Percentiles rank a stretch among this genome's conserved stretches.
phyloP scores from a whole-genome alignment of 2,329 filamentous ascomycete species.

The Stachybotrys echinatus region DNA sequence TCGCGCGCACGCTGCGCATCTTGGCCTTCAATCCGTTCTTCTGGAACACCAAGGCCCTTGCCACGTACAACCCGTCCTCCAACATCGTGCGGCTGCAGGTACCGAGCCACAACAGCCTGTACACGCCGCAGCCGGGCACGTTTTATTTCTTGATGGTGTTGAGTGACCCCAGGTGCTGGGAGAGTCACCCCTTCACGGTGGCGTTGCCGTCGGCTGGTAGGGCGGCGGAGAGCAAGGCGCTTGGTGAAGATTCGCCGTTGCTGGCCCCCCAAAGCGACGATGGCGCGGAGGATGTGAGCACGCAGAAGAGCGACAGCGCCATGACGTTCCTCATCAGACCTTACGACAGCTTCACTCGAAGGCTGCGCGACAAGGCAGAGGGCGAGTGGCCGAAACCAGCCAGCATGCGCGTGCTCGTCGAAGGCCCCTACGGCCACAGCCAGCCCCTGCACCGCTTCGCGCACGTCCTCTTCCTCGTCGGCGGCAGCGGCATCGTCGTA shows the following conservation, averaged over 20 bases:
- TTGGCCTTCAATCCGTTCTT: slow-evolving; percentile 31
- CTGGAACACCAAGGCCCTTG: slow-evolving; percentile 28
- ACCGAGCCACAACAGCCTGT: slow-evolving; percentile 26
- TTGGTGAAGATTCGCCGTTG: slow-evolving; percentile 25
- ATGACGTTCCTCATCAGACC: slow-evolving; percentile 41
- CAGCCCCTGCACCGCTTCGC: slow-evolving; percentile 31
- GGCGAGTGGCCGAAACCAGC: slow-evolving; percentile 15
- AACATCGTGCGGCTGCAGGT: slow-evolving; percentile 37
- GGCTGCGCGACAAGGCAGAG: slow-evolving; percentile 26
- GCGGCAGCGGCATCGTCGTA: slow-evolving; percentile 39
- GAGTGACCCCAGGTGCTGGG: slow-evolving; percentile 34
- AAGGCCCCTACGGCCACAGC: slow-evolving; percentile 39
- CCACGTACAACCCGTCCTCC: slow-evolving; percentile 27
- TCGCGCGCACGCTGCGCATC: slow-evolving; percentile 37
- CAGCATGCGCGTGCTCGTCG: slow-evolving; percentile 30
- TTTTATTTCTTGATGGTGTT: slow-evolving; percentile 41
- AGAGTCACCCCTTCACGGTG: slow-evolving; percentile 46
- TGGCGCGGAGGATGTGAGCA: not conserved
- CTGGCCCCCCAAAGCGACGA: slow-evolving; percentile 14
- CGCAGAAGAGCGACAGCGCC: not conserved
- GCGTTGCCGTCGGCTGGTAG: slow-evolving; percentile 20
- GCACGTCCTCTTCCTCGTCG: slow-evolving; percentile 36
- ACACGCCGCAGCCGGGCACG: slow-evolving; percentile 31
- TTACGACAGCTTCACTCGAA: slow-evolving; percentile 37
- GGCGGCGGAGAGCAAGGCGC: slow-evolving; percentile 8